phyloP scores from a whole-genome alignment of 495 filamentous ascomycete species.

The Talaromyces wortmannii region DNA sequence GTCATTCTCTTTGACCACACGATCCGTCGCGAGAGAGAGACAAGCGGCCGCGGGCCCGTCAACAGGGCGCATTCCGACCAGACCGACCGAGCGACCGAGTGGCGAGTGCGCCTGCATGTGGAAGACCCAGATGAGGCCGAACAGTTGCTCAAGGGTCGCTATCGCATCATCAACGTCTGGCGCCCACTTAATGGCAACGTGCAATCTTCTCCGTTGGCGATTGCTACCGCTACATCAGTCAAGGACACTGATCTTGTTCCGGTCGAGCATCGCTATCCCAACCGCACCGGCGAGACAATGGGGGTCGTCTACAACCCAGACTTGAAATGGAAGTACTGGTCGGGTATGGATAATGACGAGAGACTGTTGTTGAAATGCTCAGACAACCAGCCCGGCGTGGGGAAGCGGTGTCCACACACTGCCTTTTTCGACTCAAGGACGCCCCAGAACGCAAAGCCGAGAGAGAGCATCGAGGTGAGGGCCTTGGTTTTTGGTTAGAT shows the following conservation, averaged over 20 bases:
- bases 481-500: constrained; percentile 68
- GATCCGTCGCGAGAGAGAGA: constrained; percentile 54
- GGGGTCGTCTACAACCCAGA: constrained; percentile 51
- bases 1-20: constrained; percentile 89
- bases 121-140: constrained; percentile 49
- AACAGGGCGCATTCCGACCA: constrained; percentile 78
- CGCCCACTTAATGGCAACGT: constrained; percentile 70
- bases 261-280: constrained; percentile 69
- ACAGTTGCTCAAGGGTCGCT: constrained; percentile 50
- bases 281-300: constrained; percentile 70
- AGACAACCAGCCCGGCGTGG: constrained; percentile 56
- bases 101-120: constrained; percentile 61
- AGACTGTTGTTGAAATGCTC: constrained; percentile 77
- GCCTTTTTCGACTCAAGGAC: constrained; percentile 73
- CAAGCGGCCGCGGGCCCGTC: constrained; percentile 57
- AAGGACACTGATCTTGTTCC: constrained; percentile 52
- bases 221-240: constrained; percentile 57
- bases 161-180: constrained; percentile 88
- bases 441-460: constrained; percentile 45
- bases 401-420: constrained; percentile 68
- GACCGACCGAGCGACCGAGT: constrained; percentile 52
- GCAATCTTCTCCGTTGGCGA: constrained; percentile 60
- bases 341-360: constrained; percentile 70
- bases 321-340: constrained; percentile 74
- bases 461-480: constrained; percentile 85